These are phyloP conservation scores for Globisporangium recalcitrans DNA, from an alignment of 352 stramenopile genomes.

Conservation along the genomic window DNA sequence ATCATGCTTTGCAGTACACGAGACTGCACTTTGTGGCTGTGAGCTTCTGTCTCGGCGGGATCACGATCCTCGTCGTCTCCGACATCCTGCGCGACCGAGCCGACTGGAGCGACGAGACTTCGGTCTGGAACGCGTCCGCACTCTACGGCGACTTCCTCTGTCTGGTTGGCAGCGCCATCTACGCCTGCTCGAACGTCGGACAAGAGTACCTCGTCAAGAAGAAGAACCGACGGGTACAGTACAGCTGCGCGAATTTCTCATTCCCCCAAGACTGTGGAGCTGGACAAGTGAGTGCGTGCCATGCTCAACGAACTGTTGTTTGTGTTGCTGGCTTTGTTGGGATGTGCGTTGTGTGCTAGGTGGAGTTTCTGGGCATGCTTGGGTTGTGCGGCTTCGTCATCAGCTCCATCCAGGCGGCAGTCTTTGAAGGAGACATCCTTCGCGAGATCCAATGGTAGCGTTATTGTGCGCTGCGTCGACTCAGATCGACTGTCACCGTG, in stretches of 20 bases:
- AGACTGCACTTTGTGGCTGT: constrained; percentile 70
- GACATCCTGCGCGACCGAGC: constrained; percentile 61
- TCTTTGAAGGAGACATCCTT: constrained; percentile 74
- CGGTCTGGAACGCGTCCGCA: constrained; percentile 33
- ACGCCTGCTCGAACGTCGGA: constrained; percentile 91
- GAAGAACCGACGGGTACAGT: constrained; percentile 47
- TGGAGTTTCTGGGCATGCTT: constrained; percentile 94
- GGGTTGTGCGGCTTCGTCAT: constrained; percentile 91
- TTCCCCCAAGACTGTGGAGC: constrained; percentile 6
- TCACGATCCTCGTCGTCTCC: constrained; percentile 80
- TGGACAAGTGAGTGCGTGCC: background rate
- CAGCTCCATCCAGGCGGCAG: constrained; percentile 69
- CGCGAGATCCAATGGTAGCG: constrained; percentile 36
- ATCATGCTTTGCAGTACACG: constrained; percentile 51
- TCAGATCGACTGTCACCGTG: background rate
- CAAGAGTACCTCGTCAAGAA: constrained; percentile 86
- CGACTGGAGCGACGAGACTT: constrained; percentile 4
- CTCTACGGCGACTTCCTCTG: constrained; percentile 90
- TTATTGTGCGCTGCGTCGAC: background rate
- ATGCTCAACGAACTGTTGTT: background rate
- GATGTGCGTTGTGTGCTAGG: constrained; percentile 23
- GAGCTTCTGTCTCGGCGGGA: constrained; percentile 78
- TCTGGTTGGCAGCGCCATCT: constrained; percentile 88
- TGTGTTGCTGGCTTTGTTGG: background rate
- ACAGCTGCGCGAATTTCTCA: background rate